These are phyloP conservation scores for Cladophialophora carrionii DNA, from an alignment of 2,329 filamentous ascomycete species.

Conservation along the genomic window DNA sequence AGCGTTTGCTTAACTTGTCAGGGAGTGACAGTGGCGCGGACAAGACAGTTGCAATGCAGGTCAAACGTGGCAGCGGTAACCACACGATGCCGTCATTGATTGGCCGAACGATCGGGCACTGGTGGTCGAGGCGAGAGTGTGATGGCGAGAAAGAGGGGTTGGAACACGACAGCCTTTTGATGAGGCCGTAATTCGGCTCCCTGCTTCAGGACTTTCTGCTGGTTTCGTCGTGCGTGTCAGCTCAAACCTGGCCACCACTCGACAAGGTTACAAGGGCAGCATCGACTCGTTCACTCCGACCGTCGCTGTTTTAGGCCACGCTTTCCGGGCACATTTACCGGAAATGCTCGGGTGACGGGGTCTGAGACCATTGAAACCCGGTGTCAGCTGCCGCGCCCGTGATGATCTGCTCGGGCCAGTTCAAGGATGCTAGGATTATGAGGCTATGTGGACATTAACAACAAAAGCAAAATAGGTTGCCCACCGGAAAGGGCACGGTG, in stretches of 20 bases:
- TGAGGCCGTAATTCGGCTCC: constrained; percentile 1
- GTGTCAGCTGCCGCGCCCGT: not conserved
- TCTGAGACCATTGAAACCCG: not conserved
- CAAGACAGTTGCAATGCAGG: constrained; percentile 3
- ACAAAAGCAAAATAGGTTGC: not conserved
- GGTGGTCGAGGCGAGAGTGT: not conserved
- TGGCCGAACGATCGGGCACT: not conserved
- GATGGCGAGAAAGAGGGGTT: constrained; percentile 4
- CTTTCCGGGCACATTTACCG: constrained; percentile 1
- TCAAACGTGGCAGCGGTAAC: constrained; percentile 7
- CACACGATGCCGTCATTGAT: not conserved
- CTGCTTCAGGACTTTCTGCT: not conserved
- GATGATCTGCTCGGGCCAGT: not conserved
- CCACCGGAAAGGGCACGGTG: not conserved
- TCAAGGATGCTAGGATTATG: not conserved
- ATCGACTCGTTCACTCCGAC: constrained; percentile 2
- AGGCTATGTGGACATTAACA: not conserved
- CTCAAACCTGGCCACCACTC: constrained; percentile 1
- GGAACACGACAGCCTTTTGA: not conserved
- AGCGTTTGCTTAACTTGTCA: constrained; percentile 1
- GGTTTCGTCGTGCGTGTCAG: constrained; percentile 8
- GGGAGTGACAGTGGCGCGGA: not conserved
- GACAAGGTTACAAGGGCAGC: not conserved
- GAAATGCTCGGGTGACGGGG: not conserved
- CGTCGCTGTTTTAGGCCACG: constrained; percentile 1